Evolutionary conservation across 2,329 filamentous ascomycete species (phyloP).

Genomic region (Fusarium sp.): DNA sequence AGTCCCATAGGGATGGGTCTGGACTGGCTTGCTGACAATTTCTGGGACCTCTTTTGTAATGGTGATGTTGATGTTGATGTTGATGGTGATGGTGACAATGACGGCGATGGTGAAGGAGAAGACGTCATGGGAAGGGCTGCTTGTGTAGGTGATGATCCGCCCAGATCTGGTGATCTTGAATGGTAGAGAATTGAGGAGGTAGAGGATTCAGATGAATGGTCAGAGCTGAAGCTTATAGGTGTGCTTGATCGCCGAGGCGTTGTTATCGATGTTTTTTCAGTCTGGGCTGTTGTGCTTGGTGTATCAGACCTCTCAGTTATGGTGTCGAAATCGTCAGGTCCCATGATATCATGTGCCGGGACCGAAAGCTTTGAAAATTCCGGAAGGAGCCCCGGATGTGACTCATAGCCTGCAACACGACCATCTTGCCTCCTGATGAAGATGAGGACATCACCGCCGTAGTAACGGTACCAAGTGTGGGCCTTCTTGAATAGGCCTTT

Average conservation of each 20-base stretch:
- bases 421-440: slow-evolving; percentile 6
- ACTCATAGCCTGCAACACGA: background rate
- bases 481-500: slow-evolving; percentile 9
- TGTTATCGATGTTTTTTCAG: background rate
- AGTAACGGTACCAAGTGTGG: slow-evolving; percentile 7
- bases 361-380: background rate
- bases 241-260: background rate
- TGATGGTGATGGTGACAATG: background rate
- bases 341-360: background rate
- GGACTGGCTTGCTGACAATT: no score
- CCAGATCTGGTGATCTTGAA: no score
- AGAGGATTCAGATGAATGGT: background rate
- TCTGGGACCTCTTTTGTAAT: no score
- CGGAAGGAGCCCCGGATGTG: no score
- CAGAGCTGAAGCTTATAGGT: background rate
- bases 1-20: no score
- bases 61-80: no score
- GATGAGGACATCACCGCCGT: slow-evolving; percentile 4
- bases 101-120: no score
- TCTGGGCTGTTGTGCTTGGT: background rate
- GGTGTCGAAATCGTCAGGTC: slow-evolving; percentile 2
- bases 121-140: no score
- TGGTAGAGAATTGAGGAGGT: background rate
- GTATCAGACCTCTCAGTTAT: background rate
- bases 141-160: background rate